Percentiles rank a stretch among this genome's conserved stretches.
These are phyloP conservation scores for Millerozyma miso DNA, from an alignment of 805 yeast genomes.

Conservation along the genomic window DNA sequence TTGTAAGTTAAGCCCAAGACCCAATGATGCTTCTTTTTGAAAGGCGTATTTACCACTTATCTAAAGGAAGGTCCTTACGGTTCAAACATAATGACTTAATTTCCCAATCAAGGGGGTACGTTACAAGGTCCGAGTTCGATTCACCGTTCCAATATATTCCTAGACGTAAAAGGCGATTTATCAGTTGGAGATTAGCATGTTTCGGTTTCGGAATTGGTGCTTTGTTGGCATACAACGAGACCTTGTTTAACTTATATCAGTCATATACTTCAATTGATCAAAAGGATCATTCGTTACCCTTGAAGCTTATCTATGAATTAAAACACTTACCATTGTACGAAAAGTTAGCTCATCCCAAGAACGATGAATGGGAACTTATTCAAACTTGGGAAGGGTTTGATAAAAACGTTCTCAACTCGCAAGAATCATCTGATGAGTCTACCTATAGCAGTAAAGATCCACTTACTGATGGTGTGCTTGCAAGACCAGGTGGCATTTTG, in stretches of 20 bases:
- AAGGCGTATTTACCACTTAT: not conserved
- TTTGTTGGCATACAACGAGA: conserved; percentile 23
- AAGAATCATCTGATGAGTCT: conserved; percentile 8
- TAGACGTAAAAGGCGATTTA: conserved; percentile 17
- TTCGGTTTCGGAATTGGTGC: conserved; percentile 19
- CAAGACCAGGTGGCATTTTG: conserved; percentile 75
- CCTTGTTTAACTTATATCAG: conserved; percentile 22
- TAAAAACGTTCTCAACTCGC: conserved; percentile 29
- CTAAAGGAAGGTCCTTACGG: not conserved
- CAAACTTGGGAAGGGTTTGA: conserved; percentile 43
- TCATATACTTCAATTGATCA: conserved; percentile 15
- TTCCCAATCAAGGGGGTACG: conserved; percentile 11
- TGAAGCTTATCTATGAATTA: conserved; percentile 45
- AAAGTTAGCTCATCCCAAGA: conserved; percentile 41
- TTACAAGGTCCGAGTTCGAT: conserved; percentile 25
- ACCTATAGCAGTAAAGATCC: conserved; percentile 8
- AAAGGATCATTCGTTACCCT: conserved; percentile 22
- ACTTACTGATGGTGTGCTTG: conserved; percentile 44
- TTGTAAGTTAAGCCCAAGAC: no score
- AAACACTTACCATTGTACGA: conserved; percentile 49
- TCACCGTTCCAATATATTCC: conserved; percentile 31
- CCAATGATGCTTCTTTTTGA: not conserved
- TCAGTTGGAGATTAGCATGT: conserved; percentile 26
- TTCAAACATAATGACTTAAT: not conserved
- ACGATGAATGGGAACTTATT: conserved; percentile 43